Base-by-base conservation (phyloP, 306 rosid species). In the Cicer yamashitae region DNA sequence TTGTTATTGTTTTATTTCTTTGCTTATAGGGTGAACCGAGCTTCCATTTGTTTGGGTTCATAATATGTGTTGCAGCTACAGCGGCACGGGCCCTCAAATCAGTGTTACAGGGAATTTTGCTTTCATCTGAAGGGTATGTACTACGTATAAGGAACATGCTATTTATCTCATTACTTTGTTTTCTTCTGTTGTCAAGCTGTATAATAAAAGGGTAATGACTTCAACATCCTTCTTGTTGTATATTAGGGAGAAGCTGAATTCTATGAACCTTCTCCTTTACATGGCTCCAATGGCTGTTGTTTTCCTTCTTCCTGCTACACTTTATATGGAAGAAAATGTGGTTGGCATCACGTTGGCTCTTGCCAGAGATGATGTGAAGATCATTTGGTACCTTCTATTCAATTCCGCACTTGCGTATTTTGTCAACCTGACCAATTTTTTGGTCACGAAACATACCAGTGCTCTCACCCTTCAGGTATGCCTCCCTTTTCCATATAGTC, bases 201-300 rank as follows among this genome's bases (percentile, higher is more conserved):
- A 18, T 11, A 12, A 68, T 25, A 37, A 52, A 60, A 62, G 43
- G 52, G 5, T 74, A 18, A 84, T 89, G 82, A 87, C 4, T 25
- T 25, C 34, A 25, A 25, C 60, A 79, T 48, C 3, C 5, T 59
- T 74, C 69, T 63, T 18, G 13, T 75, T 66, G 79, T 79, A 45
- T 84, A 78, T 39, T 63, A 96, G 99, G 78, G 99, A 96, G 90
- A 96, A 96, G 96, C 85, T 96, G 93, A 96, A 96, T 82, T 96
- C 99, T 17, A 96, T 96, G 99, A 96, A 96, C 84, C 98, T 96
- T 59, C 96, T 96, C 17, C 96, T 96, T 46, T 96, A 96, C 84
- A 96, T 96, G 99, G 98, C 99, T 82, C 99, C 99, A 22, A 88
- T 92, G 82, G 99, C 99, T 39, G 99, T 96, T 76, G 91, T 91